Percentiles rank a stretch among this genome's conserved stretches.
Evolutionary conservation across 495 filamentous ascomycete genomes (phyloP).

Genomic region (Penicillium diatomitis): DNA sequence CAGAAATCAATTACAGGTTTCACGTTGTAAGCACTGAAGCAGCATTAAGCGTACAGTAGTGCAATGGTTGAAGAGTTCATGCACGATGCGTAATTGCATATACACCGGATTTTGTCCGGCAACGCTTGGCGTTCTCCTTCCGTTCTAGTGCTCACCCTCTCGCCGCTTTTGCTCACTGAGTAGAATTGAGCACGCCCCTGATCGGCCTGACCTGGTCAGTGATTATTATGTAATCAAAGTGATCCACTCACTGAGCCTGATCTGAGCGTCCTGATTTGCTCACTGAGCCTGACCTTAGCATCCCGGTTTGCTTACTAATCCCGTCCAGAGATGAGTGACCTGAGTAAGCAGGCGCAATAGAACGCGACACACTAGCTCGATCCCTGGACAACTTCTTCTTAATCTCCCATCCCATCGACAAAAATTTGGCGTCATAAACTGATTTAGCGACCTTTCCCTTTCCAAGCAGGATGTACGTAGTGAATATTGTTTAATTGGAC

Average conservation of each 20-base stretch:
- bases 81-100: not conserved
- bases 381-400: not conserved
- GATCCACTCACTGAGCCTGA: no score
- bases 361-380: not conserved
- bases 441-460: not conserved
- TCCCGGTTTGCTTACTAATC: no score
- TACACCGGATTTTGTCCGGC: not conserved
- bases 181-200: not conserved
- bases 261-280: not conserved
- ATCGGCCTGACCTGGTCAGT: not conserved
- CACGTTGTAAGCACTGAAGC: no score
- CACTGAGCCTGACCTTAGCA: no score
- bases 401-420: not conserved
- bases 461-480: not conserved
- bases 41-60: no score
- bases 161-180: not conserved
- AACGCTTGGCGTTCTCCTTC: not conserved
- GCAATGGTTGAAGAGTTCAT: no score
- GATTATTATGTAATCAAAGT: not conserved
- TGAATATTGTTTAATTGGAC: not conserved
- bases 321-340: no score
- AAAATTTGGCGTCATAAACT: not conserved
- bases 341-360: slow-evolving; percentile 1
- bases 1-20: no score
- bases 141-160: slow-evolving; percentile 1